Evolutionary conservation across 257 asterid species (phyloP), one percentile per base, ranked within the genome.

Genomic region (Marsdenia floribunda): DNA sequence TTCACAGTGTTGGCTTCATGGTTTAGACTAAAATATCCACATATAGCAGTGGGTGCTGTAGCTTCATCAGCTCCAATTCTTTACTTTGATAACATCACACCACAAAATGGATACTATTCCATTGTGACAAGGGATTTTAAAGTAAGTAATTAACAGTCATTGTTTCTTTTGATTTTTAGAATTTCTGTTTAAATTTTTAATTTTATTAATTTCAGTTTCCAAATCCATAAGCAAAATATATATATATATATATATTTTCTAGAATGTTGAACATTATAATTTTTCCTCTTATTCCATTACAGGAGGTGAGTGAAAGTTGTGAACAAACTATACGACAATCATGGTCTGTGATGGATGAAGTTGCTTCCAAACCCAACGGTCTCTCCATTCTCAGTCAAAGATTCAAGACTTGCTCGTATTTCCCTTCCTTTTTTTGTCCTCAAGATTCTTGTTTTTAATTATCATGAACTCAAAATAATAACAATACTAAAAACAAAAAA

Each of bases 401-500:
- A 82, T 90, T 91, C 91, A 85, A 81, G 70, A 84, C 87, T 29
- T 92, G 97, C 93, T 22, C 85, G 96, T 91, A 90, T 79, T 5
- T 63, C 21, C 8, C 29, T 53, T 19, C 63, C 66, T 2, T 2
- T 22, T 7, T 44, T 44, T 38, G 6, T 50, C 4, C 21, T 2
- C 24, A 18, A n/a, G 2, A n/a, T 37, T 24, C 14, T 46, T 46
- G 11, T 46, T 46, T 46, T 46, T n/a, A n/a, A n/a, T n/a, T 46
- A 46, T 46, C 11, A 46, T 46, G 2, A 46, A 38, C 6, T 38
- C 3, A 38, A 38, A 38, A 38, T 29, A 29, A 29, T 29, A 0
- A 1, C 1, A 3, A 42, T 42, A 42, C 47, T 19, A 1, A 58
- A n/a, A 12, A 2, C 0, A 61, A 8, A 29, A 61, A n/a, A n/a